Base-by-base conservation (phyloP, 352 stramenopile genomes). In the Thraustochytrium striatum region DNA sequence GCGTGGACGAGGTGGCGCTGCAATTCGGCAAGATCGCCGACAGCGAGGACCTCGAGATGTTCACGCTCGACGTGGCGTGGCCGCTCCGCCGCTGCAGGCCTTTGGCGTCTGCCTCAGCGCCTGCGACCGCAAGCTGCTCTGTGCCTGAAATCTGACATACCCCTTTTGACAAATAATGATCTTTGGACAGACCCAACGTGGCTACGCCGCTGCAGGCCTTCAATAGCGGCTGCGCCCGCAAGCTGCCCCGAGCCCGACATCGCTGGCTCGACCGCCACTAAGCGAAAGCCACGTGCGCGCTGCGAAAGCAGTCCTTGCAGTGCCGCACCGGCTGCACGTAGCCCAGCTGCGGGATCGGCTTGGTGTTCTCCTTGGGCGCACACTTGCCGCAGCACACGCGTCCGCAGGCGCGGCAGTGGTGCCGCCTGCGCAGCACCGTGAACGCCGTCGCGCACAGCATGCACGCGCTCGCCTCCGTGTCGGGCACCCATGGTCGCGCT, bases 21-120 rank as follows among this genome's bases (percentile, higher is more conserved):
- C 91, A 96, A 79, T 96, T 96, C 81, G 91, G 91, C n/a, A 89
- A 91, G n/a, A 90, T 96, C 33, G 90, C 88, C 50, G 93, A 95
- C 57, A 83, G 72, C 36, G 32, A 25, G 25, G 55, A 83, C 25
- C 33, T 25, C 25, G 72, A 83, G 30, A 13, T 65, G 16, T 85
- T 85, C 69, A 87, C 83, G 3, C 50, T 86, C 35, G 83, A 86
- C 69, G 65, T 87, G 9, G 38, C 39, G 13, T 86, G 44, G 28
- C 83, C 83, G 3, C 79, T 86, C 5, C 38, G 47, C 83, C 83
- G 19, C 39, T 86, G 19, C 83, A 86, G 57, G 83, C 83, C 19
- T 86, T 86, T 70, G 83, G 68, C 0, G 82, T 86, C 81, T 86
- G 88, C 35, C 87, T 94, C 13, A 93, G 88, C 83, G 38, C 61